A percentile compares a stretch with the other conserved stretches of the same genome.
These are phyloP conservation scores for Rubroboletus pulcherrimus DNA, from an alignment of 768 basidiomycete species.

Conservation along the genomic window DNA sequence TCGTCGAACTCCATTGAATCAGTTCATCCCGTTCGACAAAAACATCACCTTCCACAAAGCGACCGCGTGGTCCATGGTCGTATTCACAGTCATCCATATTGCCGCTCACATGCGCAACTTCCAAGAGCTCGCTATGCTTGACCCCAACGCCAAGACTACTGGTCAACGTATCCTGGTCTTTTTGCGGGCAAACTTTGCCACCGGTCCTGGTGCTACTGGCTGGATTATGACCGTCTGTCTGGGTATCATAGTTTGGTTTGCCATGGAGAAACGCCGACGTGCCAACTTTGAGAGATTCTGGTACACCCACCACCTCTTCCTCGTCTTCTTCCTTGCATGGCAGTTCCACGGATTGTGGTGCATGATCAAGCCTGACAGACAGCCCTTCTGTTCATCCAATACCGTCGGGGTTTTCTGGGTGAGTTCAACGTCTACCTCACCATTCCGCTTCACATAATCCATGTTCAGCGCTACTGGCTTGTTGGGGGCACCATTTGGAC, in stretches of 20 bases:
- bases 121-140: constrained; percentile 55
- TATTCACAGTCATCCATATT: constrained; percentile 72
- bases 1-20: constrained; percentile 80
- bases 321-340: constrained; percentile 91
- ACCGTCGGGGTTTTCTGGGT: constrained; percentile 96
- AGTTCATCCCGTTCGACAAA: constrained; percentile 90
- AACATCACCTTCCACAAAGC: constrained; percentile 89
- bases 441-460: constrained; percentile 4
- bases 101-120: constrained; percentile 87
- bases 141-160: constrained; percentile 49
- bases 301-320: constrained; percentile 86
- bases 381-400: constrained; percentile 83
- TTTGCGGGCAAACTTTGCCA: constrained; percentile 73
- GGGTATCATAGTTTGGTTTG: constrained; percentile 79
- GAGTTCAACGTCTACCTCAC: constrained; percentile 23
- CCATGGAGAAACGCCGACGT: constrained; percentile 73
- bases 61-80: constrained; percentile 86
- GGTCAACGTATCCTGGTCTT: constrained; percentile 64
- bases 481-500: constrained; percentile 85
- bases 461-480: constrained; percentile 78
- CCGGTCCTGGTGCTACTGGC: constrained; percentile 78
- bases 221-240: constrained; percentile 84
- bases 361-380: constrained; percentile 89
- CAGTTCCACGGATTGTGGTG: constrained; percentile 97
- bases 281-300: constrained; percentile 86